Percentiles rank a stretch among this genome's conserved stretches.
Conservation (phyloP, 2,329 filamentous ascomycete species). For the Myriangium duriaei region DNA sequence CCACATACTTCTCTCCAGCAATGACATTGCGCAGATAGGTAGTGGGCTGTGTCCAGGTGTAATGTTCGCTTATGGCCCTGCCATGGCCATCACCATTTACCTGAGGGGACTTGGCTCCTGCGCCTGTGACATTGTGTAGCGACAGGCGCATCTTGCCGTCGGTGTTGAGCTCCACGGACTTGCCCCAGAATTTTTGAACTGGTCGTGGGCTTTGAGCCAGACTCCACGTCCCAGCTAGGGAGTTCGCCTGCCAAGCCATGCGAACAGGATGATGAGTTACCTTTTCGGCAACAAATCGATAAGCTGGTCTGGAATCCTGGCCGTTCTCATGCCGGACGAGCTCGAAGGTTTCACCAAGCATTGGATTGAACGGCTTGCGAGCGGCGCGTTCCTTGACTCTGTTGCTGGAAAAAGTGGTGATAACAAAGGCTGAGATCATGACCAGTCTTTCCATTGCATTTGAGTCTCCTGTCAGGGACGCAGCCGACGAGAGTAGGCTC, state of each 20-base stretch:
- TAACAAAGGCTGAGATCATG: slow-evolving; percentile 78
- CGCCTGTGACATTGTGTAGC: slow-evolving; percentile 39
- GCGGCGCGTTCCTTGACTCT: slow-evolving; percentile 83
- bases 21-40: slow-evolving; percentile 93
- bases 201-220: slow-evolving; percentile 79
- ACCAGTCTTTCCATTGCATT: slow-evolving; percentile 57
- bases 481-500: slow-evolving; percentile 65
- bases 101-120: slow-evolving; percentile 37
- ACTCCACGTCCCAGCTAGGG: slow-evolving; percentile 51
- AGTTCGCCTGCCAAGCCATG: slow-evolving; percentile 84
- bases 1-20: slow-evolving; percentile 94
- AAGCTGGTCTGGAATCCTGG: slow-evolving; percentile 45
- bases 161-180: slow-evolving; percentile 85
- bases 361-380: slow-evolving; percentile 93
- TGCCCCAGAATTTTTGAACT: slow-evolving; percentile 97
- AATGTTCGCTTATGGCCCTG: slow-evolving; percentile 46
- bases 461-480: slow-evolving; percentile 24
- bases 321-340: slow-evolving; percentile 62
- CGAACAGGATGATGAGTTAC: slow-evolving; percentile 85
- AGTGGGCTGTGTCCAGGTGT: slow-evolving; percentile 78
- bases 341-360: slow-evolving; percentile 92
- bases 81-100: slow-evolving; percentile 10
- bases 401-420: slow-evolving; percentile 70
- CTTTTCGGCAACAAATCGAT: slow-evolving; percentile 89
- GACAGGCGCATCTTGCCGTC: slow-evolving; percentile 74